phyloP scores from a whole-genome alignment of 2,329 filamentous ascomycete species.

The Sclerotinia nivalis region DNA sequence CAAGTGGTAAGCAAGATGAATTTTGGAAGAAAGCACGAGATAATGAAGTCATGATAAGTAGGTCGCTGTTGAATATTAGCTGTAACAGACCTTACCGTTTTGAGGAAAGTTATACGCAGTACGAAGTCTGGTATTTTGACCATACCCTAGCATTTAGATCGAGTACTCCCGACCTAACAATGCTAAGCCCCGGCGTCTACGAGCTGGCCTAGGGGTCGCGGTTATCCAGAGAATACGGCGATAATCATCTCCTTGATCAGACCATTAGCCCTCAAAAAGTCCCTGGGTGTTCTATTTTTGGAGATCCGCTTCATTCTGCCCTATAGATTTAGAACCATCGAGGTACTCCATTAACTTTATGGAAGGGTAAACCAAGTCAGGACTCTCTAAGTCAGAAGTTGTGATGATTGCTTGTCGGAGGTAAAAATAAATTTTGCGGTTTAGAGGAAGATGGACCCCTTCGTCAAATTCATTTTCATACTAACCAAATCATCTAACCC shows the following conservation, averaged over 20 bases:
- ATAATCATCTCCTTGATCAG: not conserved
- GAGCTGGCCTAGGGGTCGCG: not conserved
- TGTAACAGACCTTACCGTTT: not conserved
- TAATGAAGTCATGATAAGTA: not conserved
- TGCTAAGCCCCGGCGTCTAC: not conserved
- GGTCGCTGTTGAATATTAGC: not conserved
- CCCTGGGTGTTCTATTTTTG: not conserved
- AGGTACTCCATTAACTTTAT: not conserved
- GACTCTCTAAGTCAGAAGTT: not conserved
- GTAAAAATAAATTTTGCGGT: too few relatives aligned
- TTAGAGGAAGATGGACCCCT: not conserved
- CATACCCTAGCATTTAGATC: not conserved
- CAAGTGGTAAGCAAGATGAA: not conserved
- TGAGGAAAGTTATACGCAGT: not conserved
- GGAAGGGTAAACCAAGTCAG: not conserved
- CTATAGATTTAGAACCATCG: too few relatives aligned
- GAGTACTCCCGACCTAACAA: not conserved
- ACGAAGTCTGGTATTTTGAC: not conserved
- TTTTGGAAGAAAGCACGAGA: not conserved
- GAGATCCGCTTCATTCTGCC: too few relatives aligned
- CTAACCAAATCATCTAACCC: not conserved
- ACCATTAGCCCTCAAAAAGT: not conserved
- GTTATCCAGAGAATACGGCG: not conserved
- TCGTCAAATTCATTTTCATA: not conserved
- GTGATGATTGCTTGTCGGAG: too few relatives aligned